A percentile compares a stretch with the other conserved stretches of the same genome.
Conservation (phyloP, 768 basidiomycete genomes). For the Austroboletus festivus region DNA sequence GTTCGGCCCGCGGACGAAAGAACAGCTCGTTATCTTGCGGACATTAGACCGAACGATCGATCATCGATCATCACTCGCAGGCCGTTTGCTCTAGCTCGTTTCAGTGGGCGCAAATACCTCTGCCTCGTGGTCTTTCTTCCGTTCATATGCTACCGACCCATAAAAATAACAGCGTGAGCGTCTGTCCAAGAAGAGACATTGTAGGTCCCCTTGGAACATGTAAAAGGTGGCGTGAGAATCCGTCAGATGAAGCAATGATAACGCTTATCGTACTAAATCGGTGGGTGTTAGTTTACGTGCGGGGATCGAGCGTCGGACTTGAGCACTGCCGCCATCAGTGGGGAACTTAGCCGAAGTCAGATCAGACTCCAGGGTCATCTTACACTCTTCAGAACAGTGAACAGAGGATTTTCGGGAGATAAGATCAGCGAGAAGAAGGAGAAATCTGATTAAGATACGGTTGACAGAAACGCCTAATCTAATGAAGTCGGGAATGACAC, state of each 20-base stretch:
- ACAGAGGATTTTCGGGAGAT: not conserved
- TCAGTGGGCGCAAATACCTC: not conserved
- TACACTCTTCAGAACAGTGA: too few species aligned
- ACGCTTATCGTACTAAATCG: slow-evolving; percentile 8
- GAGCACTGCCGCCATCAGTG: too few species aligned
- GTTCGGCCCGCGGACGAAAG: not conserved
- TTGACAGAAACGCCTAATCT: slow-evolving; percentile 1
- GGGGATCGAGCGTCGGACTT: not conserved
- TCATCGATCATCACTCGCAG: too few species aligned
- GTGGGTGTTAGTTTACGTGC: slow-evolving; percentile 6
- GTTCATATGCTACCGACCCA: slow-evolving; percentile 4
- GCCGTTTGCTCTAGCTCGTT: too few species aligned
- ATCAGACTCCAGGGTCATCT: too few species aligned
- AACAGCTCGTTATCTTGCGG: not conserved
- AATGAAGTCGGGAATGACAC: not conserved
- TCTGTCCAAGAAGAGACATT: not conserved
- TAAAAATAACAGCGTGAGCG: slow-evolving; percentile 3
- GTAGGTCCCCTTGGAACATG: slow-evolving; percentile 19
- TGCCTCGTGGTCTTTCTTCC: not conserved
- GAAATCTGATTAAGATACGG: not conserved
- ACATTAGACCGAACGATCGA: slow-evolving; percentile 1
- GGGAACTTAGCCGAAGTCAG: not conserved
- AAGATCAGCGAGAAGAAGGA: not conserved
- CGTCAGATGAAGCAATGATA: slow-evolving; percentile 13
- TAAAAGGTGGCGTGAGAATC: slow-evolving; percentile 15